Percentiles rank a stretch among this genome's conserved stretches.
Conservation (phyloP, 192 early-diverging fungal genomes). For the Backusella tuberculispora region DNA sequence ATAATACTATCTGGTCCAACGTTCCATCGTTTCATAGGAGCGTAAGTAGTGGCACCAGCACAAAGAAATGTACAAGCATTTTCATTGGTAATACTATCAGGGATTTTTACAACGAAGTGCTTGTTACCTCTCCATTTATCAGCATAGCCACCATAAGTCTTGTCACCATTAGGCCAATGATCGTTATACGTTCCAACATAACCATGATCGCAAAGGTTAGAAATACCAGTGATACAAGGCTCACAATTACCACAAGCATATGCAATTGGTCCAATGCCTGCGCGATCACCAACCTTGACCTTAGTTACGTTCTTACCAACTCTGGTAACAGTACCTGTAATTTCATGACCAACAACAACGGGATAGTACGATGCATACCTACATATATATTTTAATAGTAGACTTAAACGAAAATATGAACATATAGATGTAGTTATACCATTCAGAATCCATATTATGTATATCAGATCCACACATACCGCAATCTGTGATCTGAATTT, state of each 20-base stretch:
- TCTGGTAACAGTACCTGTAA: slow-evolving; percentile 47
- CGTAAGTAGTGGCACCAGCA: slow-evolving; percentile 68
- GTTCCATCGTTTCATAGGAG: slow-evolving; percentile 45
- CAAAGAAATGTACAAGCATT: slow-evolving; percentile 75
- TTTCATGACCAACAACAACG: slow-evolving; percentile 52
- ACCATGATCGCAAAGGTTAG: not conserved
- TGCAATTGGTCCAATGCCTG: slow-evolving; percentile 44
- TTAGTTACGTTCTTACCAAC: slow-evolving; percentile 41
- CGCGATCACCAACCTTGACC: slow-evolving; percentile 60
- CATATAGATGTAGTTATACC: not conserved
- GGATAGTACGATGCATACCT: not conserved
- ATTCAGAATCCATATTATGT: slow-evolving; percentile 53
- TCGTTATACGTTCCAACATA: slow-evolving; percentile 32
- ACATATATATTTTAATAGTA: not conserved
- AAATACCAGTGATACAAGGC: not conserved
- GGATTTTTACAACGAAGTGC: slow-evolving; percentile 64
- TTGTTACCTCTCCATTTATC: slow-evolving; percentile 52
- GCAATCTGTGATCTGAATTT: slow-evolving; percentile 58
- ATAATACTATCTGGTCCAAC: slow-evolving; percentile 38
- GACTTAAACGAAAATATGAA: not conserved
- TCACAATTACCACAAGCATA: not conserved
- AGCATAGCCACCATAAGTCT: slow-evolving; percentile 46
- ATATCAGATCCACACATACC: slow-evolving; percentile 83
- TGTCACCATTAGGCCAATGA: not conserved
- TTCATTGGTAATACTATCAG: slow-evolving; percentile 46